Conservation (phyloP, 768 basidiomycete species). For the Saitozyma podzolica region DNA sequence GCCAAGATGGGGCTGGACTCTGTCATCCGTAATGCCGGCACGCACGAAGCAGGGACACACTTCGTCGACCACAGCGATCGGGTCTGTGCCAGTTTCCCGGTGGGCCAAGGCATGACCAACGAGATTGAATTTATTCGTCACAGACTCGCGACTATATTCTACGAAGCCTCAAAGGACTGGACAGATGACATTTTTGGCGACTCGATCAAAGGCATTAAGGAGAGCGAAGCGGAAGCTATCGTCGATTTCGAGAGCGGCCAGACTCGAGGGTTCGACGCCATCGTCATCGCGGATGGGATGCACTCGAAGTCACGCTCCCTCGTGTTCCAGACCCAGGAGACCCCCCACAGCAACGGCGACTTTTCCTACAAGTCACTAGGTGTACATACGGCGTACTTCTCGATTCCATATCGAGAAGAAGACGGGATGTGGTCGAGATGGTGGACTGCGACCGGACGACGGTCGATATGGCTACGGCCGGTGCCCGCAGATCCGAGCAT, state of each 20-base stretch:
- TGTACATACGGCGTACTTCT: background rate
- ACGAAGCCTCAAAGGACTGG: slow-evolving; percentile 21
- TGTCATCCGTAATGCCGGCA: slow-evolving; percentile 6
- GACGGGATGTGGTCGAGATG: slow-evolving; percentile 6
- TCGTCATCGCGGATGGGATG: slow-evolving; percentile 41
- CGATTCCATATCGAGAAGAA: background rate
- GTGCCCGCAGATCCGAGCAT: background rate
- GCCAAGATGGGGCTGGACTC: slow-evolving; percentile 31
- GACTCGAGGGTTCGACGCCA: slow-evolving; percentile 25
- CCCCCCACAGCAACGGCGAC: too few relatives aligned
- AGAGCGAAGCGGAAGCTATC: slow-evolving; percentile 25
- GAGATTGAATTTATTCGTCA: slow-evolving; percentile 47
- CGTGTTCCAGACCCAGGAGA: slow-evolving; percentile 6
- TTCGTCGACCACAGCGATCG: slow-evolving; percentile 25
- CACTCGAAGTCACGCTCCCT: slow-evolving; percentile 22
- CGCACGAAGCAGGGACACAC: slow-evolving; percentile 33
- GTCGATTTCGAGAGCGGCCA: slow-evolving; percentile 34
- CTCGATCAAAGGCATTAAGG: slow-evolving; percentile 21
- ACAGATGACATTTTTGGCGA: slow-evolving; percentile 26
- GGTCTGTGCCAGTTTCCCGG: slow-evolving; percentile 20
- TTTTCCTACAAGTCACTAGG: background rate
- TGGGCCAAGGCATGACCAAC: slow-evolving; percentile 16
- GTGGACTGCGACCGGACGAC: slow-evolving; percentile 2
- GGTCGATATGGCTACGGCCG: background rate
- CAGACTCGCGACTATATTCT: slow-evolving; percentile 35